These are phyloP conservation scores for Helianthus annuus DNA, from an alignment of 129 eudicot species.

Conservation along the genomic window HanXRQr2.0-SUNRISE NC_035435.2:152558156-152558655, in stretches of 20 bases:
- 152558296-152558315: conserved; percentile 25
- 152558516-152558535: not conserved
- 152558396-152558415: too few species aligned
- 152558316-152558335: conserved; percentile 27
- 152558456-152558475: conserved; percentile 18
- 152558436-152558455: not conserved
- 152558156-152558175: not conserved
- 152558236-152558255: conserved; percentile 13
- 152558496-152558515: conserved; percentile 6
- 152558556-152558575: not conserved
- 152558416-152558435: too few species aligned
- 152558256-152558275: conserved; percentile 19
- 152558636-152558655: conserved; percentile 18
- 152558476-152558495: conserved; percentile 4
- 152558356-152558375: conserved; percentile 14
- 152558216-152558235: conserved; percentile 15
- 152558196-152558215: not conserved
- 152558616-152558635: conserved; percentile 16
- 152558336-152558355: not conserved
- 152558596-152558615: conserved; percentile 24
- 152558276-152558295: conserved; percentile 20
- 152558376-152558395: conserved; percentile 1
- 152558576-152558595: conserved; percentile 11
- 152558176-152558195: conserved; percentile 10
- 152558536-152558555: conserved; percentile 23